Evolutionary conservation across 2,329 filamentous ascomycete genomes (phyloP).

Genomic region (Hypoxylon sp.): DNA sequence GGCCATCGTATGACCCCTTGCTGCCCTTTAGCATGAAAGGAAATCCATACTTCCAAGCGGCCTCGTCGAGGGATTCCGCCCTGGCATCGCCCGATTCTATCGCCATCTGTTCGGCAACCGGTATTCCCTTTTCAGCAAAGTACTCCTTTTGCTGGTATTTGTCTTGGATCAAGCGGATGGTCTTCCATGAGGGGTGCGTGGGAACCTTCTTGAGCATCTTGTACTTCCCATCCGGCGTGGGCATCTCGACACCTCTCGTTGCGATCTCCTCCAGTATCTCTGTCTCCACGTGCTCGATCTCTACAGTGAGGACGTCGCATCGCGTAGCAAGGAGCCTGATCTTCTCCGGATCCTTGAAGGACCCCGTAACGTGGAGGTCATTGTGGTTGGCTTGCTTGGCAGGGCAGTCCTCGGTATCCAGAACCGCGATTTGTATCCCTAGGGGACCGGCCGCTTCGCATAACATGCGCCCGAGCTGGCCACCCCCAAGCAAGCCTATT

Average conservation of each 20-base stretch:
- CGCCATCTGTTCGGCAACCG: slow-evolving; percentile 74
- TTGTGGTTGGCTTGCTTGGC: slow-evolving; percentile 87
- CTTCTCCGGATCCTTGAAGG: slow-evolving; percentile 82
- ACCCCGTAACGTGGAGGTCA: slow-evolving; percentile 78
- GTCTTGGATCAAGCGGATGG: slow-evolving; percentile 88
- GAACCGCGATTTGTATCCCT: slow-evolving; percentile 78
- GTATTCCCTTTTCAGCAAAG: slow-evolving; percentile 71
- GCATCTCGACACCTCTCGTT: slow-evolving; percentile 65
- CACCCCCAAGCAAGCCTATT: slow-evolving; percentile 46
- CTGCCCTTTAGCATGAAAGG: slow-evolving; percentile 93
- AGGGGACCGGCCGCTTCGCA: slow-evolving; percentile 81
- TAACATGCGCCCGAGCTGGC: slow-evolving; percentile 92
- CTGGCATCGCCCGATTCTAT: slow-evolving; percentile 65
- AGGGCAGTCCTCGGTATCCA: slow-evolving; percentile 79
- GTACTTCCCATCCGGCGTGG: slow-evolving; percentile 49
- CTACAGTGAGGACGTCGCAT: slow-evolving; percentile 86
- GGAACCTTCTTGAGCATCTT: slow-evolving; percentile 59
- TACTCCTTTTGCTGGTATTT: slow-evolving; percentile 92
- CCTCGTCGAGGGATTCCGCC: slow-evolving; percentile 66
- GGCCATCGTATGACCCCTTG: slow-evolving; percentile 92
- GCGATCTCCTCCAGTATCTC: slow-evolving; percentile 84
- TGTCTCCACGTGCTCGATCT: slow-evolving; percentile 97
- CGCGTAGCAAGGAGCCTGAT: slow-evolving; percentile 79
- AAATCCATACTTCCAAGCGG: slow-evolving; percentile 73
- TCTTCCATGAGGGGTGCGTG: slow-evolving; percentile 84